Evolutionary conservation across 2,329 filamentous ascomycete species (phyloP).

Genomic region (Diaporthe longicolla): DNA sequence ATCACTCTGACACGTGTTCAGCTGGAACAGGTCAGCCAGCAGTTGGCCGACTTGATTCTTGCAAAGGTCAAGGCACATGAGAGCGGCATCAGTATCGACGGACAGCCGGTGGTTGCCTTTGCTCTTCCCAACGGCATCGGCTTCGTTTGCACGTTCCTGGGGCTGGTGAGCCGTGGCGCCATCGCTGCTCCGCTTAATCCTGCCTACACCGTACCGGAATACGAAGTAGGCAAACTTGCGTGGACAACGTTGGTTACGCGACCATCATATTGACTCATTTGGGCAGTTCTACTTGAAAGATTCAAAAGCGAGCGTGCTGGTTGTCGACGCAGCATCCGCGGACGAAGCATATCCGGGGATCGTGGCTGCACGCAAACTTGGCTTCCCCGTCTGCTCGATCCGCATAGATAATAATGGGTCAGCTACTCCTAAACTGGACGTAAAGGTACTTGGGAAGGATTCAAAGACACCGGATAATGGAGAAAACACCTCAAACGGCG

Average conservation of each 20-base stretch:
- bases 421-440: conserved; percentile 49
- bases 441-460: background rate
- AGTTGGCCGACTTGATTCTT: background rate
- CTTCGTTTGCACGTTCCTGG: conserved; percentile 89
- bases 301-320: conserved; percentile 81
- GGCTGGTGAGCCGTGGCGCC: conserved; percentile 85
- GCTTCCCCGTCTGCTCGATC: conserved; percentile 89
- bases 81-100: background rate
- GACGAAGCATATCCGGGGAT: conserved; percentile 78
- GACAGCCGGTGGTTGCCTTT: conserved; percentile 16
- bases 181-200: conserved; percentile 91
- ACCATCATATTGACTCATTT: background rate
- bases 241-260: background rate
- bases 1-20: background rate
- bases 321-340: conserved; percentile 81
- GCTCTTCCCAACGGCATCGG: conserved; percentile 19
- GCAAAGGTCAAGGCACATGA: background rate
- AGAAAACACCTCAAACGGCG: conserved; percentile 72
- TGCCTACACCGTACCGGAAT: conserved; percentile 90
- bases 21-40: background rate
- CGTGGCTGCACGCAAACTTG: conserved; percentile 83
- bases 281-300: conserved; percentile 85
- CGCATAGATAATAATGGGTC: conserved; percentile 56
- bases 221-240: conserved; percentile 63
- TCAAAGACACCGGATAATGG: background rate